Evolutionary conservation across 1,284 basidiomycete species (phyloP).

Genomic region (Ustilago nuda): DNA sequence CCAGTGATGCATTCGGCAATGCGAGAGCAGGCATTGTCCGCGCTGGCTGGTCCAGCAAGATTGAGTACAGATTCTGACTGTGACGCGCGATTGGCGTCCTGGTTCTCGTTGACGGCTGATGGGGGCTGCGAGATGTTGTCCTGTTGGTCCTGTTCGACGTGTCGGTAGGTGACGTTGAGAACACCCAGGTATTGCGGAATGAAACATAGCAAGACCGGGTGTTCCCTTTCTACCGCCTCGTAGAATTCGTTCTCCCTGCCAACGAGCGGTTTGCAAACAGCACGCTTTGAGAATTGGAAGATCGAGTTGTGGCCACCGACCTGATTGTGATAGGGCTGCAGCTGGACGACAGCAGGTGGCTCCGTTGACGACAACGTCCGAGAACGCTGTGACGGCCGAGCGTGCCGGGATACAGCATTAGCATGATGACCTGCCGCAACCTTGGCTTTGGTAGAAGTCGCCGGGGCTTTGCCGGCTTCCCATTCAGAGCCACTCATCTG

Average conservation of each 20-base stretch:
- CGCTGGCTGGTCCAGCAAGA: neutral
- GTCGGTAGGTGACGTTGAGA: conserved; percentile 90
- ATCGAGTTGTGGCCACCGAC: conserved; percentile 97
- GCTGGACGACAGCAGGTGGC: conserved; percentile 75
- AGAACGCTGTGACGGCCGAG: conserved; percentile 11
- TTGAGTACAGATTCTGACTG: conserved; percentile 2
- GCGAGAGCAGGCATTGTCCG: neutral
- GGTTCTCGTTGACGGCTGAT: neutral
- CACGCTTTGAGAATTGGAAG: conserved; percentile 96
- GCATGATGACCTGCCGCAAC: neutral
- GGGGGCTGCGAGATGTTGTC: neutral
- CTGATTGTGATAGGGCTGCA: conserved; percentile 96
- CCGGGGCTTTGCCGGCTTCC: conserved; percentile 20
- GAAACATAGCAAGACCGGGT: conserved; percentile 88
- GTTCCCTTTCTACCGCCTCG: conserved; percentile 92
- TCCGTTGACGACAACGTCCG: conserved; percentile 13
- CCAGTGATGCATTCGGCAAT: neutral
- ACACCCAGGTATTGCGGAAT: conserved; percentile 97
- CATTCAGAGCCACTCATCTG: conserved; percentile 52
- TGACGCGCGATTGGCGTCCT: neutral
- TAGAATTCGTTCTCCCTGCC: conserved; percentile 98
- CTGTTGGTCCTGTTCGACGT: conserved; percentile 38
- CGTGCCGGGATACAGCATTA: conserved; percentile 9
- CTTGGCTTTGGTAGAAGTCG: neutral
- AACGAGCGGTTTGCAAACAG: conserved; percentile 98